phyloP scores from a whole-genome alignment of 192 early-diverging fungal species.

The Linnemannia elongata region DNA sequence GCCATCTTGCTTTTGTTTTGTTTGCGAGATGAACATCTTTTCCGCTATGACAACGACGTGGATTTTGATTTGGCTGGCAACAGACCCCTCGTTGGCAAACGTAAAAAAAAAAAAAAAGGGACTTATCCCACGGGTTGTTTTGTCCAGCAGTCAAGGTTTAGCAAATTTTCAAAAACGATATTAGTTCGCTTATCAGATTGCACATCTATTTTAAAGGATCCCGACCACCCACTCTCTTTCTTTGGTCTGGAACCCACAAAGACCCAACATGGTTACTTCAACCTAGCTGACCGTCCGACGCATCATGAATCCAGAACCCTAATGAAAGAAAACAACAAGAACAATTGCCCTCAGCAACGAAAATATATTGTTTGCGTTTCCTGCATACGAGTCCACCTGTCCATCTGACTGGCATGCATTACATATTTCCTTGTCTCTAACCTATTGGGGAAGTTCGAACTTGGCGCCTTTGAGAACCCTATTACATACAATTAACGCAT shows the following conservation, averaged over 20 bases:
- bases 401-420: neutral
- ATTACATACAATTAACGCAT: neutral
- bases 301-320: neutral
- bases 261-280: neutral
- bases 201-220: neutral
- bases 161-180: too few relatives aligned
- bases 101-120: too few relatives aligned
- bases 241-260: neutral
- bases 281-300: neutral
- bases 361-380: neutral
- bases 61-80: too few relatives aligned
- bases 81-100: too few relatives aligned
- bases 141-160: too few relatives aligned
- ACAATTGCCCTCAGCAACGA: neutral
- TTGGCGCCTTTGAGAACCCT: constrained; percentile 76
- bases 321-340: neutral
- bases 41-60: neutral
- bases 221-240: neutral
- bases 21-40: neutral
- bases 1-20: neutral
- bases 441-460: constrained; percentile 72
- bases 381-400: neutral
- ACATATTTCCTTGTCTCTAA: neutral
- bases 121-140: too few relatives aligned
- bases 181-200: too few relatives aligned